These are phyloP conservation scores for Cladobotryum mycophilum DNA, from an alignment of 2,329 filamentous ascomycete genomes.

Conservation along the genomic window DNA sequence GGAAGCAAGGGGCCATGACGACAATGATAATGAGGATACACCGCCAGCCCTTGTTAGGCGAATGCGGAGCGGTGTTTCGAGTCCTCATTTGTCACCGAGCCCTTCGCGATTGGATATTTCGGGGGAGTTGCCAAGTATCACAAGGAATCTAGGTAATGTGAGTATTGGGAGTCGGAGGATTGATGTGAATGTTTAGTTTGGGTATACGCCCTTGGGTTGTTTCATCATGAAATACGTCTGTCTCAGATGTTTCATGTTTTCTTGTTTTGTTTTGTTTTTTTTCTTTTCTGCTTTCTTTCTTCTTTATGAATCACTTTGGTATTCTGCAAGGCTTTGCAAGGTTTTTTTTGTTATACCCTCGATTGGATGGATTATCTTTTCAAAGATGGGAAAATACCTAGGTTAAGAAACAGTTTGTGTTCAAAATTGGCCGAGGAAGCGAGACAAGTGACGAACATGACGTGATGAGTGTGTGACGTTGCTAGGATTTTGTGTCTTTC, in stretches of 20 bases:
- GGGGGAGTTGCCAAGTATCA: constrained; percentile 21
- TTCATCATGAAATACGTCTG: background rate
- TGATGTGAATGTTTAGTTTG: constrained; percentile 1
- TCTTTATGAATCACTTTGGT: background rate
- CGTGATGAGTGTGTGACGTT: too few species aligned
- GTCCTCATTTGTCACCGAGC: constrained; percentile 19
- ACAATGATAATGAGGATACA: constrained; percentile 13
- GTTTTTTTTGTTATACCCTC: background rate
- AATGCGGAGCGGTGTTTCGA: constrained; percentile 10
- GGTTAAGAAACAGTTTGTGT: too few species aligned
- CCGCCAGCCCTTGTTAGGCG: background rate
- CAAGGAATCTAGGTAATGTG: constrained; percentile 27
- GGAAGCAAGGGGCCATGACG: constrained; percentile 10
- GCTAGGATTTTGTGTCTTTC: too few species aligned
- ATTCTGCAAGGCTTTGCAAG: background rate
- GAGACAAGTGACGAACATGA: too few species aligned
- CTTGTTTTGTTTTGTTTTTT: background rate
- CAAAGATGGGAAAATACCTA: background rate
- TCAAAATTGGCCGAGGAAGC: too few species aligned
- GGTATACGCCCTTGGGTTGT: background rate
- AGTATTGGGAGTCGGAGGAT: constrained; percentile 20
- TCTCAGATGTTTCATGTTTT: background rate
- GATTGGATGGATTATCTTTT: background rate
- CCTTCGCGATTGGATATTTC: constrained; percentile 23
- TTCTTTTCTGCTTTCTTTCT: background rate